A percentile compares a stretch with the other conserved stretches of the same genome.
These are phyloP conservation scores for Dactylis glomerata DNA, from an alignment of 176 grass and related monocot species.

Conservation along the genomic window DNA sequence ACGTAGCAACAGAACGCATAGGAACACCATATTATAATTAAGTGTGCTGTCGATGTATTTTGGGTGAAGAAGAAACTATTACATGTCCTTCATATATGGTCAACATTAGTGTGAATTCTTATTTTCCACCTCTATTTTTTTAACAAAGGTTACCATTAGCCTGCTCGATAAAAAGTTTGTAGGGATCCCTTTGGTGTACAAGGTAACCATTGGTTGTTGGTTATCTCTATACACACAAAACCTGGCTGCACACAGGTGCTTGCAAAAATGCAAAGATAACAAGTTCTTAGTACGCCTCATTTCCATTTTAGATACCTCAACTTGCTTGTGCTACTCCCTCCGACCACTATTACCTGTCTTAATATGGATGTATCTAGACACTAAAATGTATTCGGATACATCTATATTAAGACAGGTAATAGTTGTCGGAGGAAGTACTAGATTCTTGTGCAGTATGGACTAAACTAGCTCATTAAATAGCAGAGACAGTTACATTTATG, in stretches of 20 bases:
- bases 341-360: no score
- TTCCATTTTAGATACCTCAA: neutral
- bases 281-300: neutral
- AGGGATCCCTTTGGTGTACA: neutral
- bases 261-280: neutral
- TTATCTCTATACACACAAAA: neutral
- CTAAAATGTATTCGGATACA: no score
- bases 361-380: no score
- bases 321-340: neutral
- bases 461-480: neutral
- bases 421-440: no score
- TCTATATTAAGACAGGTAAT: no score
- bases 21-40: neutral
- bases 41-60: neutral
- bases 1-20: neutral
- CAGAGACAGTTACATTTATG: neutral
- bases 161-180: neutral
- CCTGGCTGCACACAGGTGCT: neutral
- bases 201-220: neutral
- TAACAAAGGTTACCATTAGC: neutral
- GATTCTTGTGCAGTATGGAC: neutral
- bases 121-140: neutral
- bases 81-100: neutral
- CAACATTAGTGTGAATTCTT: neutral
- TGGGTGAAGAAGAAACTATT: neutral